Percentiles rank a stretch among this genome's conserved stretches.
These are phyloP conservation scores for Psilocybe subaeruginosa DNA, from an alignment of 768 basidiomycete genomes.

Conservation along the genomic window DNA sequence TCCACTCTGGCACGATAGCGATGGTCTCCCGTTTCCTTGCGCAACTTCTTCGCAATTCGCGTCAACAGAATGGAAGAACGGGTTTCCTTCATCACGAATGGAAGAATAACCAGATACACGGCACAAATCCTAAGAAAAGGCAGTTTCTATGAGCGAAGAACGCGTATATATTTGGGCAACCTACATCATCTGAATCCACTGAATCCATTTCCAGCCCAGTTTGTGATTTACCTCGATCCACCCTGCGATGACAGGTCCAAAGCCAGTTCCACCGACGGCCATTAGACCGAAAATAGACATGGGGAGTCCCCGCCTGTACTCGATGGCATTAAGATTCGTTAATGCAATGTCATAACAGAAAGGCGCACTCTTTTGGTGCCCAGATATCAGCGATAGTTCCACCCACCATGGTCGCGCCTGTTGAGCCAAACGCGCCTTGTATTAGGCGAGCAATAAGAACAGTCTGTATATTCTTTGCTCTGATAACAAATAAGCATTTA, in stretches of 20 bases:
- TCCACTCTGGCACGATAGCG: slow-evolving; percentile 68
- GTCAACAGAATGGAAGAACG: slow-evolving; percentile 71
- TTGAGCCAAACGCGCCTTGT: slow-evolving; percentile 68
- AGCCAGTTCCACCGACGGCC: slow-evolving; percentile 49
- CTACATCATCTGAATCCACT: slow-evolving; percentile 33
- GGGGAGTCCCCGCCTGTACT: slow-evolving; percentile 69
- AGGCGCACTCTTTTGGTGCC: slow-evolving; percentile 55
- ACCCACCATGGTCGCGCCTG: slow-evolving; percentile 73
- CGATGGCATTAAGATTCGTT: background rate
- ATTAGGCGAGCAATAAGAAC: slow-evolving; percentile 71
- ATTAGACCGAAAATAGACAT: slow-evolving; percentile 74
- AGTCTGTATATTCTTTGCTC: slow-evolving; percentile 55
- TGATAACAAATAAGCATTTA: slow-evolving; percentile 17
- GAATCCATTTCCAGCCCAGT: slow-evolving; percentile 32
- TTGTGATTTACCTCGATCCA: slow-evolving; percentile 32
- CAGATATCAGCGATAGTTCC: slow-evolving; percentile 79
- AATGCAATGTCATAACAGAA: background rate
- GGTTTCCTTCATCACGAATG: slow-evolving; percentile 72
- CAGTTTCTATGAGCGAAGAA: background rate
- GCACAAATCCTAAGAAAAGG: slow-evolving; percentile 47
- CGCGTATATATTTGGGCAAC: slow-evolving; percentile 3
- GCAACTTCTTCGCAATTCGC: slow-evolving; percentile 59
- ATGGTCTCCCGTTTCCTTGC: slow-evolving; percentile 66
- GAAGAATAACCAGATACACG: slow-evolving; percentile 49
- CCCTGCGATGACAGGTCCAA: slow-evolving; percentile 27